Evolutionary conservation across 495 filamentous ascomycete genomes (phyloP), one percentile per base, ranked within the genome.

Genomic region (Lichina pygmaea): DNA sequence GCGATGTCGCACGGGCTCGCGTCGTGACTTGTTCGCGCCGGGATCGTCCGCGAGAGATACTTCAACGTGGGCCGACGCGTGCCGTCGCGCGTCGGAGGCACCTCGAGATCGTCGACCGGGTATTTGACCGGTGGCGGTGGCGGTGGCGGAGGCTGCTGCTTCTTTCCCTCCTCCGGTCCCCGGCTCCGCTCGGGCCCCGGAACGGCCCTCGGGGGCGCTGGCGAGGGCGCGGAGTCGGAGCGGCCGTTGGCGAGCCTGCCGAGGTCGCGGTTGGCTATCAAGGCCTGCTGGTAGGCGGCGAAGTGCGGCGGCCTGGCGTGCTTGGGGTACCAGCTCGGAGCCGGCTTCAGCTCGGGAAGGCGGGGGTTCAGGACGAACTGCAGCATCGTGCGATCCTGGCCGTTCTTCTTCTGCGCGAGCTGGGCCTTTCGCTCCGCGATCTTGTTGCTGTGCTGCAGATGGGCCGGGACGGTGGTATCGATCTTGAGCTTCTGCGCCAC

Each of bases 21-120:
- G 34, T 30, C 33, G 33, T 39, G 33, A 33, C 46, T 47, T 12
- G 24, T 40, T 8, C 46, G 6, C 8, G 8, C n/a, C 48, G 49
- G 45, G 41, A 51, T 66, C 46, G 79, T 71, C 43, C 66, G 63
- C 40, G 72, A 78, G 49, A 91, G 61, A 57, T 77, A 93, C 48
- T 83, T 83, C 44, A 95, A 59, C 2, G 68, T 57, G 6, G 89
- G 89, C 10, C 89, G 70, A 34, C 66, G 65, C 9, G 64, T 62
- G 11, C 66, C 74, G 46, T 73, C 62, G 9, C 56, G 63, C 42
- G 69, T 64, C 4, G 72, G 74, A 15, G 71, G 63, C 15, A 95
- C 61, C 48, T 93, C 78, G 34, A 95, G 57, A 58, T 97, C 89
- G 50, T 97, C 89, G 47, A 93, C 92, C 0, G 89, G 89, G 56